Evolutionary conservation across 306 rosid species (phyloP), one percentile per base, ranked within the genome.

Genomic region (Lablab purpureus): DNA sequence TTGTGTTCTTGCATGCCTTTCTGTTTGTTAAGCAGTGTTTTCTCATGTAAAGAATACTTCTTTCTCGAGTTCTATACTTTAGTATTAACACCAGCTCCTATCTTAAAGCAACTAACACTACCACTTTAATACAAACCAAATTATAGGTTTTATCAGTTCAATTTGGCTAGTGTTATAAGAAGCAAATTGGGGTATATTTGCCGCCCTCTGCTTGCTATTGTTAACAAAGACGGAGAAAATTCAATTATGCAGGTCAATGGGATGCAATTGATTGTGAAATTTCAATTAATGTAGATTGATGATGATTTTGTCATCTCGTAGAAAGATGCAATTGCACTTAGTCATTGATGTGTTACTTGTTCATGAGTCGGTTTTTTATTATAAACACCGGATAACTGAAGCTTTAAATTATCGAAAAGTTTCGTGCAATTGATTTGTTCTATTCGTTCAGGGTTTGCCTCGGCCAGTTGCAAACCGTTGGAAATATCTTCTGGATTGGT

Each of bases 341-440:
- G n/a, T 66, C 25, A 72, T 76, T 65, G 37, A 54, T 70, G 19
- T 55, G 34, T 30, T 32, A 51, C 45, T 46, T 84, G 30, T 30
- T 3, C 7, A 56, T 52, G 36, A 36, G 47, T 56, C 28, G 3
- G 19, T 19, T 40, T 3, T 55, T 8, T 49, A 69, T 80, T n/a
- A 28, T 28, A 37, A 64, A 41, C 18, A n/a, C 18, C 0, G 14
- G 54, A 19, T 27, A 14, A 23, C 14, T 56, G 2, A 34, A 6
- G 59, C 17, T 66, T 46, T 19, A 28, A 13, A 65, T 27, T 17
- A 55, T 21, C 27, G 6, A 32, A 1, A 60, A 23, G 23, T 23
- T 73, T 51, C 3, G n/a, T 14, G 40, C 40, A 34, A 34, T 34
- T 34, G 40, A 34, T 34, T 34, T 34, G 40, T 7, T 6, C 37